Percentiles rank a stretch among this genome's conserved stretches.
phyloP scores from a whole-genome alignment of 2,329 filamentous ascomycete species.

The Hymenoscyphus scutula region DNA sequence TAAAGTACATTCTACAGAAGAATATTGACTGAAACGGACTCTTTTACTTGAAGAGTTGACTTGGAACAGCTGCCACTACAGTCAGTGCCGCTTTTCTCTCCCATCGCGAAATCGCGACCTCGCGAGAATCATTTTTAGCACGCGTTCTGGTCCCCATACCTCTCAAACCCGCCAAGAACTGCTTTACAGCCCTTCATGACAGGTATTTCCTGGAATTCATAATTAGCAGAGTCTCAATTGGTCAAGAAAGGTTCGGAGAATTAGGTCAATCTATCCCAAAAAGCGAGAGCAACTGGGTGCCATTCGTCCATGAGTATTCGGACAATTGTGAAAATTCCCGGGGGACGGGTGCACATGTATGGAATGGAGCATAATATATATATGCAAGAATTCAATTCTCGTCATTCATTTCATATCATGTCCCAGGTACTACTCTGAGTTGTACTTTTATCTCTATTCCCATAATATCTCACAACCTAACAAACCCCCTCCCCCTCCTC shows the following conservation, averaged over 20 bases:
- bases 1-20: too few species aligned
- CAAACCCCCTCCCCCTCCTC: constrained; percentile 66
- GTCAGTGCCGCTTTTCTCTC: neutral
- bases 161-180: constrained; percentile 1
- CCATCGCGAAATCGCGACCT: neutral
- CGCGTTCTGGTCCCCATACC: too few species aligned
- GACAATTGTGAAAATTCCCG: neutral
- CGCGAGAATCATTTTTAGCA: neutral
- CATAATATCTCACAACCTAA: constrained; percentile 38
- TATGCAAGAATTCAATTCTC: too few species aligned
- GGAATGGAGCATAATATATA: too few species aligned
- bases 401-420: constrained; percentile 1
- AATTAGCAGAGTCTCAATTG: too few species aligned
- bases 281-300: too few species aligned
- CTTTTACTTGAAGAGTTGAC: too few species aligned
- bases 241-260: too few species aligned
- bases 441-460: neutral
- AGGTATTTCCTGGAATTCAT: too few species aligned
- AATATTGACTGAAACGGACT: too few species aligned
- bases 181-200: neutral
- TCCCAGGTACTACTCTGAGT: neutral
- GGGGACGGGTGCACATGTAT: neutral
- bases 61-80: neutral
- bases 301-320: too few species aligned
- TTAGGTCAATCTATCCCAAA: too few species aligned